Evolutionary conservation across 164 flowering plant genomes (phyloP).

Genomic region (Cinnamomum micranthum): DNA sequence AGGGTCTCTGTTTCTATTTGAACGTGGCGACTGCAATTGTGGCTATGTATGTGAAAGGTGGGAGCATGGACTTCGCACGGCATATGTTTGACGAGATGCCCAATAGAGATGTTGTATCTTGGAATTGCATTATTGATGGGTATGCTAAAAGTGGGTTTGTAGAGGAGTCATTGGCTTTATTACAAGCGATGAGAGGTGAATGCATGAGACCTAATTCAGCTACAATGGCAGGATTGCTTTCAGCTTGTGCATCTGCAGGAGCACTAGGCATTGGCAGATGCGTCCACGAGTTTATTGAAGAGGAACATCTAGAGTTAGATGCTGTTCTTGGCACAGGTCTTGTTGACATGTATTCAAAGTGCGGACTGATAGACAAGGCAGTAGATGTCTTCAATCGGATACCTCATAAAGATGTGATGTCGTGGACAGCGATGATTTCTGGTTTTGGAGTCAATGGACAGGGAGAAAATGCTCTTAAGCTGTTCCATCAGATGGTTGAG

Average conservation of each 20-base stretch:
- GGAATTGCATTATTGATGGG: slow-evolving; percentile 49
- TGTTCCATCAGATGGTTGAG: slow-evolving; percentile 36
- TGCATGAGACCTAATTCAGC: slow-evolving; percentile 37
- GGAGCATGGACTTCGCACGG: slow-evolving; percentile 23
- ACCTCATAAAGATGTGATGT: slow-evolving; percentile 35
- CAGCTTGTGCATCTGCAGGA: slow-evolving; percentile 37
- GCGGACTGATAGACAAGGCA: slow-evolving; percentile 35
- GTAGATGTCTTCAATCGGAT: slow-evolving; percentile 31
- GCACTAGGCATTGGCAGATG: slow-evolving; percentile 19
- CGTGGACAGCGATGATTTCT: slow-evolving; percentile 51
- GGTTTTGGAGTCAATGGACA: slow-evolving; percentile 44
- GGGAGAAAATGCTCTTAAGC: slow-evolving; percentile 26
- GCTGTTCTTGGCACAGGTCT: slow-evolving; percentile 42
- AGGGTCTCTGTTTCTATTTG: slow-evolving; percentile 26
- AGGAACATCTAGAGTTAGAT: slow-evolving; percentile 28
- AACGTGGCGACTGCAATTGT: slow-evolving; percentile 36
- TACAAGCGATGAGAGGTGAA: slow-evolving; percentile 29
- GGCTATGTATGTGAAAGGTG: slow-evolving; percentile 34
- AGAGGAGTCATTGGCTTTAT: slow-evolving; percentile 28
- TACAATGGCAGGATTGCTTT: slow-evolving; percentile 43
- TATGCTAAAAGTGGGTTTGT: slow-evolving; percentile 33
- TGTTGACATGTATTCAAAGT: slow-evolving; percentile 44
- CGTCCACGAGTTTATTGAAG: slow-evolving; percentile 25
- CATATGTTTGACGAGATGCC: slow-evolving; percentile 22
- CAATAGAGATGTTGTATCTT: slow-evolving; percentile 35